Evolutionary conservation across 1,139 yeast genomes (phyloP), one percentile per base, ranked within the genome.

Genomic region (Groenewaldozyma sp.): DNA sequence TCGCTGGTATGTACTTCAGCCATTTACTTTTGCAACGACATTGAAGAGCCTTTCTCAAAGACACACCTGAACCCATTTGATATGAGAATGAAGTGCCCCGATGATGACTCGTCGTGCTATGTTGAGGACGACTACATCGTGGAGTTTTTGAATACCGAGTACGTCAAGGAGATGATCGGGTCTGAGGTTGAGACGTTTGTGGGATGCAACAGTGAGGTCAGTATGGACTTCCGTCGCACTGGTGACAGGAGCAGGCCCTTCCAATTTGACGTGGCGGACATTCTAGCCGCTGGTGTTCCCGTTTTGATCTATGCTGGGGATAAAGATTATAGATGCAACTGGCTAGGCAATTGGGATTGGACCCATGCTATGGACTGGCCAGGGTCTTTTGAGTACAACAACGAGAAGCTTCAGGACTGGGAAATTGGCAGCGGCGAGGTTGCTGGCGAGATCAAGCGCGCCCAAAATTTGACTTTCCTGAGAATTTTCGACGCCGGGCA

Each of bases 1-100:
- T 82, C 82, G 27, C 82, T 91, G 78, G 68, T 91, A 5, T 91
- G 98, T 72, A 93, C 87, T 40, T 96, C 97, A n/a, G 96, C 97
- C 28, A 68, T 86, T 21, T 74, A 86, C 47, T 87, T 86, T 70
- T 91, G 97, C 73, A 82, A 84, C 70, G 80, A 82, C 53, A 78
- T 80, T 63, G 67, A 87, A 70, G 87, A 81, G 22, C 95, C 97
- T 17, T 91, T 81, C 68, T 86, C 80, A 62, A 73, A 74, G 62
- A 82, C 96, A 16, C 97, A 97, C 37, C 77, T 81, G 63, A 88
- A 91, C 58, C 95, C 87, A 39, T 91, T 91, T 61, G 98, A 91
- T 58, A 82, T 91, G 52, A 78, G 98, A 64, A 77, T 76, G 55
- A 73, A 74, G 63, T 91, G 98, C 64, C 83, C 82, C 43, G 76